Evolutionary conservation across 768 basidiomycete genomes (phyloP).

Genomic region (Leccinellum luteum): DNA sequence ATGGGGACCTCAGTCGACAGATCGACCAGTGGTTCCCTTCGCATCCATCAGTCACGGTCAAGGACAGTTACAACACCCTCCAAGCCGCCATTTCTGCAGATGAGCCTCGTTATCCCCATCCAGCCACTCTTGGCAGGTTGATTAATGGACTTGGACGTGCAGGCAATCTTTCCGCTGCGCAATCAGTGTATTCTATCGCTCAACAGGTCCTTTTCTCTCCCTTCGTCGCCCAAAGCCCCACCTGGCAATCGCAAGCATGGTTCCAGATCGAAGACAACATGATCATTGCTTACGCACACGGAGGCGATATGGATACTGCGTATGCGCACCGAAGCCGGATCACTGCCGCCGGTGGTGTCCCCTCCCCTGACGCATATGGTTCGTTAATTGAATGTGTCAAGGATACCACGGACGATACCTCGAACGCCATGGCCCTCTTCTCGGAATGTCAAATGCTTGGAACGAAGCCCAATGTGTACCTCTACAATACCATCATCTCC

Average conservation of each 20-base stretch:
- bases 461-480: conserved; percentile 77
- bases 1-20: conserved; percentile 25
- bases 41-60: conserved; percentile 27
- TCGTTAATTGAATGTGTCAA: conserved; percentile 83
- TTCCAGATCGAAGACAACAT: conserved; percentile 81
- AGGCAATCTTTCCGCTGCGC: conserved; percentile 58
- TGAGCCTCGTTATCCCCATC: conserved; percentile 47
- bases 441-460: conserved; percentile 68
- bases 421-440: conserved; percentile 82
- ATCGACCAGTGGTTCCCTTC: conserved; percentile 35
- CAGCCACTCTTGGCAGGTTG: conserved; percentile 54
- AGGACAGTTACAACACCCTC: conserved; percentile 50
- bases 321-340: conserved; percentile 79
- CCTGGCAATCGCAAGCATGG: conserved; percentile 62
- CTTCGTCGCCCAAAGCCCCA: conserved; percentile 36
- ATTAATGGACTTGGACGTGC: conserved; percentile 68
- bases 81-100: conserved; percentile 37
- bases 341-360: conserved; percentile 70
- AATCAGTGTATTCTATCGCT: conserved; percentile 62
- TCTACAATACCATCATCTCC: conserved; percentile 97
- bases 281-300: conserved; percentile 82
- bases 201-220: conserved; percentile 56
- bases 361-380: conserved; percentile 89
- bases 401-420: conserved; percentile 94
- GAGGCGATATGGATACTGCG: conserved; percentile 75